A percentile compares a stretch with the other conserved stretches of the same genome.
Conservation (phyloP, 495 filamentous ascomycete species). For the Aspergillus cristatus region DNA sequence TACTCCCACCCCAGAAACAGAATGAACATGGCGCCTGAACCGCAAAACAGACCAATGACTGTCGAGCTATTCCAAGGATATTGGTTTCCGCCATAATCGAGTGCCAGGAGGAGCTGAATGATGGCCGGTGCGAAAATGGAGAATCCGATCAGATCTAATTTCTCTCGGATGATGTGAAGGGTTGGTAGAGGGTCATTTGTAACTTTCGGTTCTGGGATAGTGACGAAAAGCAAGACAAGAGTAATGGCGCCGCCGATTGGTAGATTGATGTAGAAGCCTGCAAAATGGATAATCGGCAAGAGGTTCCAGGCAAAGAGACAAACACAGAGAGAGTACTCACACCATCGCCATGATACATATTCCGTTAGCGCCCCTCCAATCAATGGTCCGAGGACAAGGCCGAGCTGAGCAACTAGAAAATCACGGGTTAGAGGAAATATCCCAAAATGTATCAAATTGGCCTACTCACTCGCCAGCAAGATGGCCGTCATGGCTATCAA, state of each 20-base stretch:
- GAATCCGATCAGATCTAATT: slow-evolving; percentile 39
- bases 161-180: slow-evolving; percentile 15
- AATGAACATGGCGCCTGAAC: slow-evolving; percentile 29
- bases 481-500: slow-evolving; percentile 20
- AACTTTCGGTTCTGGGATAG: slow-evolving; percentile 34
- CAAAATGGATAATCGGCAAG: slow-evolving; percentile 1
- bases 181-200: slow-evolving; percentile 24
- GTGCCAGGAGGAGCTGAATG: slow-evolving; percentile 41
- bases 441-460: slow-evolving; percentile 4
- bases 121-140: slow-evolving; percentile 32
- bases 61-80: slow-evolving; percentile 37
- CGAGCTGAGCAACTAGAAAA: slow-evolving; percentile 23
- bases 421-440: not conserved
- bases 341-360: slow-evolving; percentile 46
- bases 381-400: slow-evolving; percentile 40
- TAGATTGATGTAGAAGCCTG: slow-evolving; percentile 59
- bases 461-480: slow-evolving; percentile 25
- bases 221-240: slow-evolving; percentile 35
- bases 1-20: slow-evolving; percentile 40
- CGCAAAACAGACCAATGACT: slow-evolving; percentile 44
- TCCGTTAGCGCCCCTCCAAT: slow-evolving; percentile 51
- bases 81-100: slow-evolving; percentile 33
- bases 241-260: slow-evolving; percentile 46
- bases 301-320: slow-evolving; percentile 3
- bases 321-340: slow-evolving; percentile 26